Evolutionary conservation across 306 rosid species (phyloP).

Genomic region (Fagus sylvatica): DNA sequence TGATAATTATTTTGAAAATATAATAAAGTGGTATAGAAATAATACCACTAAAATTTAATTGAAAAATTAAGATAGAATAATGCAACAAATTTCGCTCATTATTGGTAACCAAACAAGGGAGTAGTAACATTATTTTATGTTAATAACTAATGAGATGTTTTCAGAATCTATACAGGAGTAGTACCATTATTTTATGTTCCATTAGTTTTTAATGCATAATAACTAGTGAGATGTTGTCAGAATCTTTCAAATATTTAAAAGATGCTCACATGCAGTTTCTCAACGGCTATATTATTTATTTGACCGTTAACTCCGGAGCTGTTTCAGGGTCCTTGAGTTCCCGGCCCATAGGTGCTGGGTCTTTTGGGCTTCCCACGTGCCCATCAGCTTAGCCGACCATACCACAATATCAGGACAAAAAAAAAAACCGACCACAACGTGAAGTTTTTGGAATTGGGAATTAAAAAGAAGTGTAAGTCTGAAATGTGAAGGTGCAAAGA

Average conservation of each 20-base stretch:
- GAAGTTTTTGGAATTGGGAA: background rate
- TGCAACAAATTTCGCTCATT: too few relatives aligned
- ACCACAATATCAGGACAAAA: background rate
- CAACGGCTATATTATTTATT: slow-evolving; percentile 58
- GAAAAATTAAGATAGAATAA: too few relatives aligned
- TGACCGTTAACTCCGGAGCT: slow-evolving; percentile 49
- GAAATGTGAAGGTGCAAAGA: too few relatives aligned
- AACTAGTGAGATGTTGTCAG: slow-evolving; percentile 10
- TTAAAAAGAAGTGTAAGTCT: too few relatives aligned
- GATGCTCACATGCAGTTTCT: background rate
- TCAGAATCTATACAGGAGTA: background rate
- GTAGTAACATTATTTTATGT: too few relatives aligned
- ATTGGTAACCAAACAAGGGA: too few relatives aligned
- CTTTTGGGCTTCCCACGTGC: slow-evolving; percentile 26
- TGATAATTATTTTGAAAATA: too few relatives aligned
- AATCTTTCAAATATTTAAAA: slow-evolving; percentile 27
- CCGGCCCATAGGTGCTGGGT: slow-evolving; percentile 15
- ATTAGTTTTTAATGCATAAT: background rate
- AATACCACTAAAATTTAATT: too few relatives aligned
- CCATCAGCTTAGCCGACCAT: slow-evolving; percentile 24
- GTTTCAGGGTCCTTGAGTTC: slow-evolving; percentile 16
- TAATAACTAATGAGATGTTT: too few relatives aligned
- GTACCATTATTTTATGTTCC: background rate
- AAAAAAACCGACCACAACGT: slow-evolving; percentile 8
- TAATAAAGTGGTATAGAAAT: too few relatives aligned